Percentiles rank a stretch among this genome's conserved stretches.
These are phyloP conservation scores for Paramecium primaurelia DNA, from an alignment of 73 alveolate genomes.

Conservation along the genomic window DNA sequence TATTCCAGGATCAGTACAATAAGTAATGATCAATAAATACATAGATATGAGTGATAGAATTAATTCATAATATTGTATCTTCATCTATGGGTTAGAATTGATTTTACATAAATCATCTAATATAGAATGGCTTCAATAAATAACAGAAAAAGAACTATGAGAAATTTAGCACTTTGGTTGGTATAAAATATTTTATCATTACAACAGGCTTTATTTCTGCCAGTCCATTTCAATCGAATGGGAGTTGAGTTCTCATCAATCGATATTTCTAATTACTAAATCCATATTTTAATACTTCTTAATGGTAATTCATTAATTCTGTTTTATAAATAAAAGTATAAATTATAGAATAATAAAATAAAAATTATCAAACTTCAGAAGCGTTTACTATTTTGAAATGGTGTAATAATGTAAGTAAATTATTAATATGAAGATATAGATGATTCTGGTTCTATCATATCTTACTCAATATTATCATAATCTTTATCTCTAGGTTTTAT, in stretches of 20 bases:
- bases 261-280: constrained; percentile 6
- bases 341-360: neutral
- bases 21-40: neutral
- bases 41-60: neutral
- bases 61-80: neutral
- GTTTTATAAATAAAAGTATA: neutral
- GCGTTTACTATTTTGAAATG: neutral
- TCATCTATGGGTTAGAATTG: neutral
- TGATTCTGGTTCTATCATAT: constrained; percentile 23
- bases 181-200: neutral
- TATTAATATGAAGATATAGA: neutral
- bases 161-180: neutral
- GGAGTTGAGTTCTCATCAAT: neutral
- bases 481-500: neutral
- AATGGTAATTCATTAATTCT: neutral
- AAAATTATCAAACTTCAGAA: neutral
- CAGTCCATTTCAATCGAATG: constrained; percentile 17
- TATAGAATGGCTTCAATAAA: neutral
- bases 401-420: neutral
- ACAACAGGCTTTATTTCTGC: neutral
- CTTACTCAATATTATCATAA: neutral
- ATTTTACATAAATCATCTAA: neutral
- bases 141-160: neutral
- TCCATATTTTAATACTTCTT: neutral
- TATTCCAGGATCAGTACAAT: constrained; percentile 58